Evolutionary conservation across 345 rosid species (phyloP).

Genomic region (Hypericum androsaemum): DNA sequence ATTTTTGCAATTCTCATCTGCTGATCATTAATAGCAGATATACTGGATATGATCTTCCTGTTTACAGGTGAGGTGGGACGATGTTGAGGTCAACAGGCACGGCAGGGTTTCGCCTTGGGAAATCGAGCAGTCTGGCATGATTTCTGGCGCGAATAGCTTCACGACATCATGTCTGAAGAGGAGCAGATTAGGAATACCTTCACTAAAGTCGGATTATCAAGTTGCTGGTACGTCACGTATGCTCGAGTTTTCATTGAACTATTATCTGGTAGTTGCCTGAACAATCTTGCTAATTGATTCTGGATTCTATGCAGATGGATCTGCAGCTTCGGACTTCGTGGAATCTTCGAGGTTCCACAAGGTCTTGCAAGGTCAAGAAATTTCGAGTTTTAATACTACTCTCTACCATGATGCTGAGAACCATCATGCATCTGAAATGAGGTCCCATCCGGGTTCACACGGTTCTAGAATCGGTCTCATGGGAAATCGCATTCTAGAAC

Average conservation of each 20-base stretch:
- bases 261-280: neutral
- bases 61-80: constrained; percentile 89
- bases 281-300: neutral
- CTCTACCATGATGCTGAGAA: constrained; percentile 39
- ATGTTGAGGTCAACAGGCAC: constrained; percentile 43
- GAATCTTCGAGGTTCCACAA: constrained; percentile 88
- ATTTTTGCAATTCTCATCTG: neutral
- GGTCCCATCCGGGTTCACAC: constrained; percentile 28
- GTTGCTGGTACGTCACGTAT: constrained; percentile 44
- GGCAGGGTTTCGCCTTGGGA: constrained; percentile 95
- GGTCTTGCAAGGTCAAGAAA: constrained; percentile 99
- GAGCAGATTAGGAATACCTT: constrained; percentile 62
- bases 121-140: constrained; percentile 59
- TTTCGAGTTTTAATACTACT: constrained; percentile 45
- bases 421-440: constrained; percentile 27
- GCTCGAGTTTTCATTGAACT: neutral
- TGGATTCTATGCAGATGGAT: constrained; percentile 43
- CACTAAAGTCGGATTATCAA: constrained; percentile 58
- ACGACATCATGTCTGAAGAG: constrained; percentile 60
- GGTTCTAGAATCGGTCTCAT: constrained; percentile 23
- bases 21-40: neutral
- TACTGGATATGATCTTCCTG: no score
- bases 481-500: constrained; percentile 23
- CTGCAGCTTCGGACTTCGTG: constrained; percentile 71
- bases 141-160: constrained; percentile 45